phyloP scores from a whole-genome alignment of 202 grass and related monocot genomes.

The Bolboschoenoplectus hybrid region DNA sequence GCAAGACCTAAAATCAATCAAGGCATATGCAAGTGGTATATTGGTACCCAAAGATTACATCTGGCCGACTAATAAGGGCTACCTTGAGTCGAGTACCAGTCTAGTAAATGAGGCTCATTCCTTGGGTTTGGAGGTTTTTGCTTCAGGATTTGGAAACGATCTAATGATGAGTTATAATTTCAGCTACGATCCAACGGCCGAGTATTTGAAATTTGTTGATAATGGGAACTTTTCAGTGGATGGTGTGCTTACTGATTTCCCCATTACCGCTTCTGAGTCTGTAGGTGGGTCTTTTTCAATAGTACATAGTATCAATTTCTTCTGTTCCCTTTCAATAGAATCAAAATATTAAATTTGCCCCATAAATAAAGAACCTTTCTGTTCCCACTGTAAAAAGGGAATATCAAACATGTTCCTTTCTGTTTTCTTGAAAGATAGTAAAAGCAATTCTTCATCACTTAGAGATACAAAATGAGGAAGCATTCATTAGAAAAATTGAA shows the following conservation, averaged over 20 bases:
- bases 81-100: constrained; percentile 59
- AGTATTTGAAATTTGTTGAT: constrained; percentile 89
- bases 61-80: constrained; percentile 75
- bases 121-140: constrained; percentile 71
- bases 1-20: constrained; percentile 66
- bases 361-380: background rate
- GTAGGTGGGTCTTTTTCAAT: constrained; percentile 56
- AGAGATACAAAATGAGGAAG: background rate
- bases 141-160: constrained; percentile 77
- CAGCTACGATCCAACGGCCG: constrained; percentile 72
- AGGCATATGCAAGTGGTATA: constrained; percentile 72
- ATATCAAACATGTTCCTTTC: background rate
- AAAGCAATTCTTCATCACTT: background rate
- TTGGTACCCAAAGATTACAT: constrained; percentile 81
- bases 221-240: constrained; percentile 74
- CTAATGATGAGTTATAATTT: constrained; percentile 72
- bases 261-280: constrained; percentile 80
- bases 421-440: constrained; percentile 19
- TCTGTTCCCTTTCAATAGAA: constrained; percentile 9
- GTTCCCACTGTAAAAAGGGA: background rate
- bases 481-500: background rate
- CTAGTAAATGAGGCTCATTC: constrained; percentile 80
- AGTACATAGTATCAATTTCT: constrained; percentile 11
- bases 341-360: background rate
- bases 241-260: constrained; percentile 86